phyloP scores from a whole-genome alignment of 345 rosid species.

The Syzygium aromaticum region DNA sequence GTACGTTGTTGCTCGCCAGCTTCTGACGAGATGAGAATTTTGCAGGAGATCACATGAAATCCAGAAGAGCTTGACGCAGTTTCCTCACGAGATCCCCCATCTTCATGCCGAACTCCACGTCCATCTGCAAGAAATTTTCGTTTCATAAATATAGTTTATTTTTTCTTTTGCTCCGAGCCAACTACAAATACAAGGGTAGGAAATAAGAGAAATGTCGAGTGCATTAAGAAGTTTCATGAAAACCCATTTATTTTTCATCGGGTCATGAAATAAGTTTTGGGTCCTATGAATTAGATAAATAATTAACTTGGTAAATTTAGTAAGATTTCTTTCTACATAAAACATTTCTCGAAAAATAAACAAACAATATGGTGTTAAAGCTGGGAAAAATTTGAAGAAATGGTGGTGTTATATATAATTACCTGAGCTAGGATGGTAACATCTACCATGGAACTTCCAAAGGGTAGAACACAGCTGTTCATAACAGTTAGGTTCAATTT shows the following conservation, averaged over 20 bases:
- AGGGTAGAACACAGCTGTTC: constrained; percentile 2
- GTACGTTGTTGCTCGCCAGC: not conserved
- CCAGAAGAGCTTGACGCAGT: constrained; percentile 29
- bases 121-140: constrained; percentile 42
- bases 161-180: not conserved
- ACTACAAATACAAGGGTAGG: not conserved
- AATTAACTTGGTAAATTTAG: not conserved
- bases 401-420: not conserved
- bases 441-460: constrained; percentile 1
- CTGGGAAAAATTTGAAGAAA: not conserved
- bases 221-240: not conserved
- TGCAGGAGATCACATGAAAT: constrained; percentile 12
- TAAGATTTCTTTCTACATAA: not conserved
- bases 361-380: not conserved
- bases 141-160: not conserved
- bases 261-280: not conserved
- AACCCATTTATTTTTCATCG: not conserved
- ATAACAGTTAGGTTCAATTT: not conserved
- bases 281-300: not conserved
- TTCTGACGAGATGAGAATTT: not conserved
- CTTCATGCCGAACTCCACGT: constrained; percentile 24
- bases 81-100: constrained; percentile 45
- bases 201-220: not conserved
- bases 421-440: constrained; percentile 12
- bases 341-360: not conserved